Evolutionary conservation across 192 early-diverging fungal species (phyloP), one percentile per base, ranked within the genome.

Genomic region (Backusella mclennaniae): DNA sequence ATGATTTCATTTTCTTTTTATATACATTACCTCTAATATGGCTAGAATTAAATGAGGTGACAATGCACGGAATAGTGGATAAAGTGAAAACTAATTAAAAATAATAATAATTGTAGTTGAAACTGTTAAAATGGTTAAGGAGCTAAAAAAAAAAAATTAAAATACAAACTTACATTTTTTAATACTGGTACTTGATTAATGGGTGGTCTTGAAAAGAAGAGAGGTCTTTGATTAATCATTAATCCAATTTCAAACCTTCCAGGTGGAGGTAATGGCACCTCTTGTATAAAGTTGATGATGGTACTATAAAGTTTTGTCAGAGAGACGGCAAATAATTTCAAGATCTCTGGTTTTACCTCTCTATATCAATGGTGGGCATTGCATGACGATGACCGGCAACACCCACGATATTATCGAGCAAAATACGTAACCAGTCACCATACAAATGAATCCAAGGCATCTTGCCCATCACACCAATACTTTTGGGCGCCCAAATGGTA

Each of bases 171-270:
- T 89, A 93, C 93, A 73, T 95, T 94, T 80, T 94, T 90, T 21
- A 95, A 73, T 19, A 89, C 82, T 7, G 92, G 90, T 3, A 93
- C 89, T 35, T 89, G 84, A 79, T 95, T 95, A 5, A 94, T 85
- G 0, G 93, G 88, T 23, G 94, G 94, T 71, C 93, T 73, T 8
- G 90, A 88, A 26, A 86, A 85, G 77, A 87, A 95, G 7, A 95
- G 79, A 12, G 84, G 71, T 56, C 84, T 73, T 49, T 89, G 81
- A 21, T 90, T 89, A 71, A 95, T 82, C 6, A 84, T 82, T 8
- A 95, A 84, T 15, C 87, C 87, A 4, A 95, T 81, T 76, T 95
- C 93, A 19, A 92, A 83, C 70, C 90, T 91, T 8, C 94, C 94
- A 38, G 91, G 92, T 19, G 94, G 93, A 21, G 94, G 94, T 23